Percentiles rank a stretch among this genome's conserved stretches.
These are phyloP conservation scores for Penicillium sp. DNA, from an alignment of 2,329 filamentous ascomycete genomes.

Conservation along the genomic window DNA sequence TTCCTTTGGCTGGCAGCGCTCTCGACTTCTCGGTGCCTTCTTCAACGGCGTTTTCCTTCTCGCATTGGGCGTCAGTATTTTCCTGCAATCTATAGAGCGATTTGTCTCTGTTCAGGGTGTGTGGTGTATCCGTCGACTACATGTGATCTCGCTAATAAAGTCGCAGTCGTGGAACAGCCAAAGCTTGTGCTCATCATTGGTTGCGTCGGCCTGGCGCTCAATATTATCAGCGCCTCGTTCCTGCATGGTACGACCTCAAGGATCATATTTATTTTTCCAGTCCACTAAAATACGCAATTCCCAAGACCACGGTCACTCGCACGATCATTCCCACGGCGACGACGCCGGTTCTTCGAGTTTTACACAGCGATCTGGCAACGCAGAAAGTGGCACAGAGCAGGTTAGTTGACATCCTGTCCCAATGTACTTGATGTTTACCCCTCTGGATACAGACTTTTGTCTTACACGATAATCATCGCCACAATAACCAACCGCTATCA, in stretches of 20 bases:
- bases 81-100: constrained; percentile 68
- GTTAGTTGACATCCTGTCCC: background rate
- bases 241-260: constrained; percentile 57
- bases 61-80: constrained; percentile 68
- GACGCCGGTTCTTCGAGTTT: background rate
- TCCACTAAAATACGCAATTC: background rate
- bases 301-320: background rate
- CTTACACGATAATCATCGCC: background rate
- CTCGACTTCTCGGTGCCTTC: constrained; percentile 69
- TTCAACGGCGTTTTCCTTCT: constrained; percentile 75
- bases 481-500: constrained; percentile 30
- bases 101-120: constrained; percentile 32
- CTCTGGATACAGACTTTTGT: background rate
- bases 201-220: constrained; percentile 63
- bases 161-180: constrained; percentile 61
- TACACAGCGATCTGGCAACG: background rate
- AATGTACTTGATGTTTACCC: background rate
- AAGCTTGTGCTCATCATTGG: constrained; percentile 68
- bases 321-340: background rate
- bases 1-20: constrained; percentile 71
- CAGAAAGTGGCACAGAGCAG: background rate
- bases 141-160: background rate
- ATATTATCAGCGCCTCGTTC: constrained; percentile 65
- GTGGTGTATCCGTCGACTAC: background rate
- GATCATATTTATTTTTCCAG: constrained; percentile 12